Percentiles rank a stretch among this genome's conserved stretches.
Conservation (phyloP, 2,329 filamentous ascomycete genomes). For the Aspergillus oerlinghausenensis region DNA sequence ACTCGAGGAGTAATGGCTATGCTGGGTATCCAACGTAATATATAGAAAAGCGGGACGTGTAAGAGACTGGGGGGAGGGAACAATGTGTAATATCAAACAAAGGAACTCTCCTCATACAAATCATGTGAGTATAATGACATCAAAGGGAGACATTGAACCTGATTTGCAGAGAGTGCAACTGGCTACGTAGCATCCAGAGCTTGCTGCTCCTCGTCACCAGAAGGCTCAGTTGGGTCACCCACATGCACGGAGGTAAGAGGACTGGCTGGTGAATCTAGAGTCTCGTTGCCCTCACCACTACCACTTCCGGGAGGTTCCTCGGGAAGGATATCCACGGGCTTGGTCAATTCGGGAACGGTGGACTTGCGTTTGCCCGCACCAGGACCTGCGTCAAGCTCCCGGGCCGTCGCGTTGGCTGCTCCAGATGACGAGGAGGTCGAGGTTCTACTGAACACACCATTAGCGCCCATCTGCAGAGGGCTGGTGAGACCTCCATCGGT, state of each 20-base stretch:
- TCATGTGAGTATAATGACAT: not conserved
- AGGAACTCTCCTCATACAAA: not conserved
- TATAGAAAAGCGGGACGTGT: slow-evolving; percentile 5
- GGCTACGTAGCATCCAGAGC: not conserved
- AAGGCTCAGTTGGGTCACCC: slow-evolving; percentile 1
- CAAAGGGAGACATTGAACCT: not conserved
- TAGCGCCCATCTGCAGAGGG: slow-evolving; percentile 23
- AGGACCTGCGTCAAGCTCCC: not conserved
- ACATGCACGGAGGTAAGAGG: slow-evolving; percentile 8
- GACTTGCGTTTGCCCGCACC: slow-evolving; percentile 9
- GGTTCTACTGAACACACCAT: slow-evolving; percentile 3
- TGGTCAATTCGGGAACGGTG: slow-evolving; percentile 7
- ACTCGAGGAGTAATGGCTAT: slow-evolving; percentile 15
- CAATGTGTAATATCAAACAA: not conserved
- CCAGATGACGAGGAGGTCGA: not conserved
- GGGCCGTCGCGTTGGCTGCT: not conserved
- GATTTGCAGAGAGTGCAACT: not conserved
- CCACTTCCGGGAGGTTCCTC: slow-evolving; percentile 29
- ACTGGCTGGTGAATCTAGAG: slow-evolving; percentile 22
- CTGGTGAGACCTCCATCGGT: slow-evolving; percentile 19
- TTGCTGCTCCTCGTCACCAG: not conserved
- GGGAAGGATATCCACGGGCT: slow-evolving; percentile 8
- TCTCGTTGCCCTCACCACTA: slow-evolving; percentile 19
- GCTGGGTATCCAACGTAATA: slow-evolving; percentile 28
- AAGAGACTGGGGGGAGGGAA: not conserved